Conservation (phyloP, 2,329 filamentous ascomycete genomes). For the Dactylonectria macrodidyma region DNA sequence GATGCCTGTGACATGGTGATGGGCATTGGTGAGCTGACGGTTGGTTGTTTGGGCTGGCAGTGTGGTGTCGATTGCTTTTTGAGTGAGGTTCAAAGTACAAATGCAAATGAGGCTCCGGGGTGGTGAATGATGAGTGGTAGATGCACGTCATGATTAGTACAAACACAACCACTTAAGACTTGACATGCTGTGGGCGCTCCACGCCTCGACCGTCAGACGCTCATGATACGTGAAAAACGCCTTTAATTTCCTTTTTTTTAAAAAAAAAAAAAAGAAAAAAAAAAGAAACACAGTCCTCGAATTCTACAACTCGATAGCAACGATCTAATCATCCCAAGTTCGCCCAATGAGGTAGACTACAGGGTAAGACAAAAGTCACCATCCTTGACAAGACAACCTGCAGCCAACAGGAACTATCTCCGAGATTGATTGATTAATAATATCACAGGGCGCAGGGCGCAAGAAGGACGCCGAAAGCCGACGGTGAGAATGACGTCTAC, state of each 20-base stretch:
- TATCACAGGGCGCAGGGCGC: background rate
- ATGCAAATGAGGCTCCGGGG: background rate
- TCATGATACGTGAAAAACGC: background rate
- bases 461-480: background rate
- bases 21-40: background rate
- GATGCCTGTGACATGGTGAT: constrained; percentile 46
- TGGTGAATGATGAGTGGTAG: too few species aligned
- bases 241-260: background rate
- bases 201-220: too few species aligned
- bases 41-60: too few species aligned
- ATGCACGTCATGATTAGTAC: too few species aligned
- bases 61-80: background rate
- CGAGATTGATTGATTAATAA: background rate
- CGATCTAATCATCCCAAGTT: background rate
- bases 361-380: background rate
- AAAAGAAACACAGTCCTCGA: background rate
- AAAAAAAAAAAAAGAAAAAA: background rate
- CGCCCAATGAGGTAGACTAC: background rate
- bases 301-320: background rate
- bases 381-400: background rate
- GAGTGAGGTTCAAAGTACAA: background rate
- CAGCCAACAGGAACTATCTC: background rate
- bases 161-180: too few species aligned
- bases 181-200: too few species aligned
- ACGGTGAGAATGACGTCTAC: constrained; percentile 7